Evolutionary conservation across 169 alveolate species (phyloP), one percentile per base, ranked within the genome.

Genomic region (Eimeria sp.): DNA sequence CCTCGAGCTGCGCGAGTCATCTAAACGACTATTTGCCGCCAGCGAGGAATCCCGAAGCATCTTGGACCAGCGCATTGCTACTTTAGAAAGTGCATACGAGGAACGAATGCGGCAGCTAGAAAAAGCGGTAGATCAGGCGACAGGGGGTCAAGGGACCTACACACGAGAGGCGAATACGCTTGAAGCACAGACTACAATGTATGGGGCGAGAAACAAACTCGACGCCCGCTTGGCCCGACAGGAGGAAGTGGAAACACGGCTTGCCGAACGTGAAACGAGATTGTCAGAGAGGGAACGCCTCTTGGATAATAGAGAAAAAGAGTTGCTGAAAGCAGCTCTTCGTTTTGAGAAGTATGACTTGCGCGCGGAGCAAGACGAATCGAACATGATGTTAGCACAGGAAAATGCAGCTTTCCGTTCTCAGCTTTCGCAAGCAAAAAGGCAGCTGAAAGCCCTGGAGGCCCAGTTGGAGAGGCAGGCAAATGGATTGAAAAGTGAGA

Each of bases 1-100:
- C 60, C 78, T 87, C 46, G 93, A 87, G 68, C 82, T 87, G 60
- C 80, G 66, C 14, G 93, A 60, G 54, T 87, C 93, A 27, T 87
- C 93, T 6, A 49, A 64, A 64, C 43, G 66, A 33, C 80, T 87
- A 30, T 40, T 87, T 25, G 82, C 64, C 18, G 82, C 83, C 60
- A 87, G 46, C 54, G 64, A 33, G 9, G 83, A 87, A 23, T 37
- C 82, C 68, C 78, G 82, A 14, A 27, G 43, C 3, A 40, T n/a
- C 40, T 40, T 87, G 30, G 82, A 64, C 80, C 78, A 64, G 64
- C 93, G 82, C 58, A 71, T 87, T 64, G 93, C 93, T 66, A 33
- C 49, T 27, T 62, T 87, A 40, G 93, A 87, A 64, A 25, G 37
- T 64, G 83, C 46, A 58, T 72, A 64, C 54, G 74, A 64, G 33